Evolutionary conservation across 805 yeast species (phyloP), one percentile per base, ranked within the genome.

Genomic region (Nakazawaea laoshanensis): DNA sequence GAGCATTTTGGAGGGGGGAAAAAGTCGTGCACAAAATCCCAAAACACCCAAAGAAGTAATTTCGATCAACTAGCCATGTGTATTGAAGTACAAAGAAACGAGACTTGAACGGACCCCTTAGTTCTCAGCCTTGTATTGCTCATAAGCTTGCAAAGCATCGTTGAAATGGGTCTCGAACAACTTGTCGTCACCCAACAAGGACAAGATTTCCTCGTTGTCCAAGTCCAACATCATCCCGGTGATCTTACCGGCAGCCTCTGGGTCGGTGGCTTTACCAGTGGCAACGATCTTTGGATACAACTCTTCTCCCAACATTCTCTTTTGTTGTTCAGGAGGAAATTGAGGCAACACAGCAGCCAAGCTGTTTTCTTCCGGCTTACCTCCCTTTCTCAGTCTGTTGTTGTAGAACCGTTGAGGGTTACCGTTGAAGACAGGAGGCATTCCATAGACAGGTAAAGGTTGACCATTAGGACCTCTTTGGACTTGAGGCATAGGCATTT

Each of bases 171-270:
- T 76, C 67, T 79, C 78, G 70, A 92, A 84, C 48, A 81, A 74
- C 50, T 77, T 87, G 45, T 86, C 95, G 59, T 88, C 92, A 55
- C 85, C 94, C 60, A 86, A 75, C 59, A 89, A 71, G 42, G 82
- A 81, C 53, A 88, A 65, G 50, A 92, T 83, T 67, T 89, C 96
- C 53, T 76, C 76, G 64, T 83, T 84, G 56, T 87, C 94, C 77
- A 89, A 77, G 58, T 88, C 96, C 56, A 92, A 75, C 70, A 92
- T 77, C 97, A 92, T 92, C 70, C 97, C 96, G 46, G 98, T 92
- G 59, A 92, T 85, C 71, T 88, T 89, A 67, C 96, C 95, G 47
- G 96, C 96, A 53, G 95, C 86, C 65, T 87, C 95, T 39, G 81
- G 82, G 55, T 87, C 94, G 50, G 77, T 77, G 51, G 88, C 85